A percentile compares a stretch with the other conserved stretches of the same genome.
These are phyloP conservation scores for Capsicum chinense DNA, from an alignment of 257 asterid species.

Conservation along the genomic window DNA sequence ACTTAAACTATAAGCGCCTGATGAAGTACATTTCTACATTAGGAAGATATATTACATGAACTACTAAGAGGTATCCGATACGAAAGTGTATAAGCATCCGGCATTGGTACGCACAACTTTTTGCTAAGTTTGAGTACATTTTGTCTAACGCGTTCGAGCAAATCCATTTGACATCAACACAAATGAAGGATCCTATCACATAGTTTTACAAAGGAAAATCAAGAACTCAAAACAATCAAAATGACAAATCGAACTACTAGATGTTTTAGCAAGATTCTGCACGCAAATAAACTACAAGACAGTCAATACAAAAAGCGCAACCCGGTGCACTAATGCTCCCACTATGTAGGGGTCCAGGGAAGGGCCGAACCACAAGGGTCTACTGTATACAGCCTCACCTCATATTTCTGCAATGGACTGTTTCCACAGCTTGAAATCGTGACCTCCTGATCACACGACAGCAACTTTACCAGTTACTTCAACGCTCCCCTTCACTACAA, in stretches of 20 bases:
- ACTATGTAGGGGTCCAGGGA: too few species aligned
- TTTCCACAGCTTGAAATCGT: too few species aligned
- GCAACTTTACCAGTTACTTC: too few species aligned
- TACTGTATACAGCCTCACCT: too few species aligned
- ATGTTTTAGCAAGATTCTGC: not conserved
- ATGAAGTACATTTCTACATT: constrained; percentile 10
- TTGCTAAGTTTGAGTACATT: not conserved
- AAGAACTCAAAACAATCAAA: not conserved
- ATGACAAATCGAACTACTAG: not conserved
- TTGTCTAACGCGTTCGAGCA: not conserved
- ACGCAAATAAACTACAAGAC: constrained; percentile 22
- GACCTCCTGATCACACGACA: too few species aligned
- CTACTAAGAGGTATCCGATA: not conserved
- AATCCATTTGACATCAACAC: not conserved
- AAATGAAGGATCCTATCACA: constrained; percentile 10
- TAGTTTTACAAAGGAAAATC: constrained; percentile 14
- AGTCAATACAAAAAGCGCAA: constrained; percentile 10
- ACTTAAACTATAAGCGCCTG: constrained; percentile 8
- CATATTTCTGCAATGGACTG: too few species aligned
- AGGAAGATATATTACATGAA: not conserved
- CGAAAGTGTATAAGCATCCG: not conserved
- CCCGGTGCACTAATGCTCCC: too few species aligned
- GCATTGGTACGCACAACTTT: not conserved
- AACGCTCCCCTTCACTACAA: too few species aligned
- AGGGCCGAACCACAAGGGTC: too few species aligned